Base-by-base conservation (phyloP, 257 asterid species). In the Capsicum chinense region DNA sequence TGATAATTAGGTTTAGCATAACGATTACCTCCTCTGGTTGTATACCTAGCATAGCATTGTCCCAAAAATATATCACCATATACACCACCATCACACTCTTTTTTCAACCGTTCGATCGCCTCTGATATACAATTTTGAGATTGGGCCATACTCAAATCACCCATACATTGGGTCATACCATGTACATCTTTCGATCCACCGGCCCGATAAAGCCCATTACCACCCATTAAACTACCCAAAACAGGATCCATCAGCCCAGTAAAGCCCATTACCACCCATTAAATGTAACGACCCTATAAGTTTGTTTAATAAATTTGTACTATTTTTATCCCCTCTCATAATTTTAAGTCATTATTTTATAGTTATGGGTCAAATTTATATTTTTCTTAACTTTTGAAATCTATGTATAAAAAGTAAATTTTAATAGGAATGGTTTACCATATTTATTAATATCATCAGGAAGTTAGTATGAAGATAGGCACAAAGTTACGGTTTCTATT, bases 111-210 rank as follows among this genome's bases (percentile, higher is more conserved):
- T 85, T 89, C 80, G 80, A 96, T 90, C 42, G 98, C 97, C 90
- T 93, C 98, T 85, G 92, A 73, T 79, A 93, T 26, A 52, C 99
- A 96, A 68, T 93, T 98, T 90, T 96, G 98, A 26, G 98, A 96
- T 92, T 94, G 94, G 58, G 93, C 97, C 64, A 0, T 47, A 78
- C 95, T 94, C 90, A 96, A 83, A 82, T 96, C 98, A 59, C 99
- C 99, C 1, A 92, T 93, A 76, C 99, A 96, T 88, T 96, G 98
- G 86, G 97, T 97, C 92, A 94, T 90, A 59, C 99, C 99, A 83
- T 91, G 92, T 4, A 92, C 92, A 56, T 90, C 97, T 87, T 86
- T 88, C 1, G 98, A 84, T 64, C 97, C 99, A 1, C 98, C 98
- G 0, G 91, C 94, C 42, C 98, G 84, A 26, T 89, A 92, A n/a